phyloP scores from a whole-genome alignment of 441 rosid species.

The Daphne laureola region DNA sequence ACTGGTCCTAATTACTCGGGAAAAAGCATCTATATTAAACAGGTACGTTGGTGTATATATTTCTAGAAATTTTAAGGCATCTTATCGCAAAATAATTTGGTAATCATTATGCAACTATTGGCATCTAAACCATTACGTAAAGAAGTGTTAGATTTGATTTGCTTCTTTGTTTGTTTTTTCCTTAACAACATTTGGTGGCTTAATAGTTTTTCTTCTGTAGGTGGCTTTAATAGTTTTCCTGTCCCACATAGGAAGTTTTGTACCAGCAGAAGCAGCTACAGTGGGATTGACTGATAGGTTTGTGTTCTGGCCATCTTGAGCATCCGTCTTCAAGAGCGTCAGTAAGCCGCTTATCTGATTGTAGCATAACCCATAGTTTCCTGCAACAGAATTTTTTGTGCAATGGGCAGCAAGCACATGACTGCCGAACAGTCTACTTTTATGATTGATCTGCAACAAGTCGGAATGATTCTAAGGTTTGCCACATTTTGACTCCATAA shows the following conservation, averaged over 20 bases:
- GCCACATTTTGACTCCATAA: background rate
- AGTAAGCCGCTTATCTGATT: conserved; percentile 7
- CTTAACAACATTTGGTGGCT: conserved; percentile 4
- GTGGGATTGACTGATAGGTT: conserved; percentile 96
- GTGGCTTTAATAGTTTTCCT: conserved; percentile 96
- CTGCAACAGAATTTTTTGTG: conserved; percentile 80
- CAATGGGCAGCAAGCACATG: conserved; percentile 90
- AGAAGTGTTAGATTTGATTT: background rate
- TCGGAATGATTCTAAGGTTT: conserved; percentile 96
- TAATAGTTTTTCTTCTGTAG: conserved; percentile 29
- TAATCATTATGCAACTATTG: no score
- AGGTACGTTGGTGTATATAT: conserved; percentile 37
- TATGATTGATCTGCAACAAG: conserved; percentile 98
- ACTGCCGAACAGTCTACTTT: conserved; percentile 91
- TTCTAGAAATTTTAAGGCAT: background rate
- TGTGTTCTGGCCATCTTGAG: conserved; percentile 12
- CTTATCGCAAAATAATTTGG: background rate
- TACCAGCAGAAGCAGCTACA: conserved; percentile 95
- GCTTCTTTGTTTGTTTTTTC: background rate
- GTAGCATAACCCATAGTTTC: conserved; percentile 11
- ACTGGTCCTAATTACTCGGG: conserved; percentile 99
- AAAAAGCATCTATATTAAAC: conserved; percentile 93
- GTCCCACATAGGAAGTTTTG: conserved; percentile 96
- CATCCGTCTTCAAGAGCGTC: conserved; percentile 12
- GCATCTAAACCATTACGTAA: no score